phyloP scores from a whole-genome alignment of 2,329 filamentous ascomycete species.

The Fusarium burgessii region DNA sequence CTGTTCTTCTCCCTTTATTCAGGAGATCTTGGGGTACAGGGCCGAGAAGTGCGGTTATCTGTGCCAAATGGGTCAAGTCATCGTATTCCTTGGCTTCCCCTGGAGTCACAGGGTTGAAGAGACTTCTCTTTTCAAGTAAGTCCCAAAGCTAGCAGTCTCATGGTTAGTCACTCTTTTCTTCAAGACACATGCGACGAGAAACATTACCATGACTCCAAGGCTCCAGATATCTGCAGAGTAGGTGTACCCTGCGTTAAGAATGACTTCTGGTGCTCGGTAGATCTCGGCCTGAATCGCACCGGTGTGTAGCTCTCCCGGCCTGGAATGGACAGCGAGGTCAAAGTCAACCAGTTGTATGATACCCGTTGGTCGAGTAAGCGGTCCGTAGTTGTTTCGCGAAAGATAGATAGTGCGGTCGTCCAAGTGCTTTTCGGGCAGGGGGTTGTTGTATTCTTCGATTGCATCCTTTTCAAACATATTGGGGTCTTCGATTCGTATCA shows the following conservation, averaged over 20 bases:
- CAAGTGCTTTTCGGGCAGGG: conserved; percentile 36
- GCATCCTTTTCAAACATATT: conserved; percentile 34
- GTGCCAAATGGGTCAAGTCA: conserved; percentile 11
- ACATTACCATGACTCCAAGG: conserved; percentile 40
- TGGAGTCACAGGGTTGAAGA: conserved; percentile 5
- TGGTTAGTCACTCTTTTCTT: not conserved
- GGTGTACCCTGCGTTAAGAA: conserved; percentile 36
- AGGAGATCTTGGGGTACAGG: not conserved
- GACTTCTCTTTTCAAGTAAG: conserved; percentile 14
- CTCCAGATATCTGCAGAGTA: conserved; percentile 43
- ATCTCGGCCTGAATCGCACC: conserved; percentile 32
- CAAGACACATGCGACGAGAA: fast-evolving
- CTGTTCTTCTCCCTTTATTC: not conserved
- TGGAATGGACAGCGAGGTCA: conserved; percentile 15
- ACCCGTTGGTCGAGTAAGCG: conserved; percentile 25
- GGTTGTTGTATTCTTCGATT: conserved; percentile 34
- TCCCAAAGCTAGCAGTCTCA: conserved; percentile 14
- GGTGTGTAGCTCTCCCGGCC: conserved; percentile 1
- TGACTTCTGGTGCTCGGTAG: conserved; percentile 41
- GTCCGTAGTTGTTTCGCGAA: conserved; percentile 40
- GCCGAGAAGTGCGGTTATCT: conserved; percentile 17
- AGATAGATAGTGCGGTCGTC: conserved; percentile 38
- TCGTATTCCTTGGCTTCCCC: conserved; percentile 9
- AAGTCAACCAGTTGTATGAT: conserved; percentile 40
- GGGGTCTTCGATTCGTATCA: conserved; percentile 35